These are phyloP conservation scores for Lipomyces japonicus DNA, from an alignment of 805 yeast species.

Conservation along the genomic window DNA sequence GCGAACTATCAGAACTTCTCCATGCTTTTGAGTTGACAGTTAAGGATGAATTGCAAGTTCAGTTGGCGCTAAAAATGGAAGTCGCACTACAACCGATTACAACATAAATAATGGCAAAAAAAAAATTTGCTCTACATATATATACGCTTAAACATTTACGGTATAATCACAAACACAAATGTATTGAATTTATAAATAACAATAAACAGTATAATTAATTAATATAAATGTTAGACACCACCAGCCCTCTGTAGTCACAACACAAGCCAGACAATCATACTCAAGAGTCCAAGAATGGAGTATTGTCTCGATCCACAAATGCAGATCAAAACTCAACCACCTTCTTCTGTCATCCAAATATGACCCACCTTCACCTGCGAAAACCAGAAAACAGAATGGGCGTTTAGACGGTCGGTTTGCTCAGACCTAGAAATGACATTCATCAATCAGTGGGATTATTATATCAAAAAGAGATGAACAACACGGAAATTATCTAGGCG, in stretches of 20 bases:
- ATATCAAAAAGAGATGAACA: conserved; percentile 24
- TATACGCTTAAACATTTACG: too few relatives aligned
- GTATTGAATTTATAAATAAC: neutral
- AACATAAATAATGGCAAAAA: too few relatives aligned
- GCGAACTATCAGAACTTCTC: conserved; percentile 12
- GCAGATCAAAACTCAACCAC: neutral
- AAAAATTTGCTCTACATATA: too few relatives aligned
- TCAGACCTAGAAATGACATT: conserved; percentile 29
- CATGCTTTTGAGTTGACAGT: conserved; percentile 10
- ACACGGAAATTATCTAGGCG: conserved; percentile 27
- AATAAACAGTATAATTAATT: neutral
- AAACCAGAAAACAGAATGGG: conserved; percentile 17
- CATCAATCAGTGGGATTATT: conserved; percentile 21
- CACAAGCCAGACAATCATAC: conserved; percentile 2
- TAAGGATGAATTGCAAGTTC: conserved; percentile 6
- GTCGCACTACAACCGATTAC: too few relatives aligned
- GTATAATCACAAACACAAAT: neutral
- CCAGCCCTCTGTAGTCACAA: conserved; percentile 28
- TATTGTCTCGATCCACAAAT: neutral
- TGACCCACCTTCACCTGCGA: neutral
- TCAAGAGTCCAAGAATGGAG: neutral
- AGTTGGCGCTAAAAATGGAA: too few relatives aligned
- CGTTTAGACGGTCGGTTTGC: conserved; percentile 27
- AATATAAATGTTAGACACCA: conserved; percentile 23
- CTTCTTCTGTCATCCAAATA: too few relatives aligned